Evolutionary conservation across 345 rosid species (phyloP), one percentile per base, ranked within the genome.

Genomic region (Heritiera littoralis): DNA sequence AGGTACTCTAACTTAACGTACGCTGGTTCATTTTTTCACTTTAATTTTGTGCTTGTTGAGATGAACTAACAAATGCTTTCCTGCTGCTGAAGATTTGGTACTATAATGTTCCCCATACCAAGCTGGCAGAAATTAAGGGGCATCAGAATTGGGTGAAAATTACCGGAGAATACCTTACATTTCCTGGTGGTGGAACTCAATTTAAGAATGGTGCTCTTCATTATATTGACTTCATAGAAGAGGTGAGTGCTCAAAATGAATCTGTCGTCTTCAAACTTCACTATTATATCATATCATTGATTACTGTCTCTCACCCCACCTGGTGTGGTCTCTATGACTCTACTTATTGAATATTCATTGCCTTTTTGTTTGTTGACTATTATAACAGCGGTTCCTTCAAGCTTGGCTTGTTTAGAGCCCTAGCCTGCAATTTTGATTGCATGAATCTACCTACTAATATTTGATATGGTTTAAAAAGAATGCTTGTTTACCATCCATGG

Each of bases 91-190:
- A 96, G 99, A 91, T 96, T 80, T 96, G 99, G 97, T 94, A 91
- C 85, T 81, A 84, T 59, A 96, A 96, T 56, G 97, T 94, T 80
- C 99, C 99, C 69, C 97, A 96, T 80, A 90, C 97, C 64, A 91
- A 94, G 85, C 97, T 96, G 81, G 98, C 95, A 23, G 80, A 86
- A 82, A n/a, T 88, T 74, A 94, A 96, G 89, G 99, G 98, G 63
- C 97, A 96, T 88, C 98, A 96, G 80, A 96, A 96, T 78, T 96
- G 99, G 99, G 98, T 96, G 74, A 96, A 96, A 87, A 92, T 96
- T 35, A 78, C 83, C 15, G 99, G 99, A 71, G 97, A 94, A 82
- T 96, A 87, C 86, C 93, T 96, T 67, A 94, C 97, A 77, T 94
- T 96, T 82, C 99, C 99, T 48, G 98, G 99, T 75, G 98, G 98